Conservation (phyloP, 768 basidiomycete species). For the Ramaria sp. region DNA sequence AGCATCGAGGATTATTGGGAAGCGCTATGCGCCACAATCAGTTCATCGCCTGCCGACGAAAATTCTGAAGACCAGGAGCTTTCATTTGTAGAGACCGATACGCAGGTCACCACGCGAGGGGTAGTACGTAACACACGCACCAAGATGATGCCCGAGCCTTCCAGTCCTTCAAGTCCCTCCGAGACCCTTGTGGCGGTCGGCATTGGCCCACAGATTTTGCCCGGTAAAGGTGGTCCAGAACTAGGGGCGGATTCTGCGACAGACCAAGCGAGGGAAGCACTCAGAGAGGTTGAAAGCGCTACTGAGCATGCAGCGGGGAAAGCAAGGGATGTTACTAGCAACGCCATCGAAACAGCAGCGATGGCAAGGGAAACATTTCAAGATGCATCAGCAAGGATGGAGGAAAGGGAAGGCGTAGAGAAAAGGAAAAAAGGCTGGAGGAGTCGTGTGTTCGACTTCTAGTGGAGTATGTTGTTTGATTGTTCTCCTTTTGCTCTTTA, state of each 20-base stretch:
- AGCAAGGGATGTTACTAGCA: background rate
- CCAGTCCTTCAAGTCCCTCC: background rate
- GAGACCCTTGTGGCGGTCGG: conserved; percentile 19
- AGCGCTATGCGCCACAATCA: conserved; percentile 3
- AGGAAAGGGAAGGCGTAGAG: background rate
- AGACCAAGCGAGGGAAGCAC: background rate
- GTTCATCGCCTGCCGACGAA: background rate
- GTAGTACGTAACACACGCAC: conserved; percentile 15
- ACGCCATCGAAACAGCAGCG: background rate
- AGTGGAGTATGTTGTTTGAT: background rate
- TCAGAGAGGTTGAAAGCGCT: background rate
- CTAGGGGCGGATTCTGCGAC: background rate
- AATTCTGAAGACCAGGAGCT: background rate
- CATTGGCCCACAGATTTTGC: conserved; percentile 19
- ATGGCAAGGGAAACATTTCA: background rate
- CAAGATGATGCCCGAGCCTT: conserved; percentile 3
- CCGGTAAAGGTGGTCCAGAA: conserved; percentile 17
- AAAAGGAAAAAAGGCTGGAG: background rate
- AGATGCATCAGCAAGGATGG: background rate
- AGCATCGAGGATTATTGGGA: conserved; percentile 1
- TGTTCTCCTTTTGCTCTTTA: no score
- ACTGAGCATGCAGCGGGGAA: background rate
- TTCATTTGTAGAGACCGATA: conserved; percentile 11
- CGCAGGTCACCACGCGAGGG: conserved; percentile 15
- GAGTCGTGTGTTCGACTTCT: background rate